Base-by-base conservation (phyloP, 345 rosid species). In the Citrus inodora region DNA sequence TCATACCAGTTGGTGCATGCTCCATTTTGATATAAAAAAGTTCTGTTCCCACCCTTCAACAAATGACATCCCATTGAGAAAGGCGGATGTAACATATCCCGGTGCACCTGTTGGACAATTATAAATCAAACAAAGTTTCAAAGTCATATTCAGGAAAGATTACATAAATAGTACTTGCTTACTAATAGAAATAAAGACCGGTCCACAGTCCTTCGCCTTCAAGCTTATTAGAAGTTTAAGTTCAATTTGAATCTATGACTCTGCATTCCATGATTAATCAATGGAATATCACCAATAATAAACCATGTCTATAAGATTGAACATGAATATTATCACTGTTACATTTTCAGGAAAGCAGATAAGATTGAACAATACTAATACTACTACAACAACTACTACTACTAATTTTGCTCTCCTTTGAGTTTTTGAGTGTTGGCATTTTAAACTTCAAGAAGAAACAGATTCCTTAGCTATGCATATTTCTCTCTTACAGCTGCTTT, bases 41-140 rank as follows among this genome's bases (percentile, higher is more conserved):
- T 93, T 95, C 79, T 93, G 98, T 51, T 95, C 96, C 99, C 99
- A 95, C 51, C 99, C 99, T 75, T 95, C 93, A 67, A 93, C 99
- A 84, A 95, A 95, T 13, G 98, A 95, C 96, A 88, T 88, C 78
- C 99, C 99, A 71, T 93, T 95, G n/a, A 95, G 87, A 83, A 95
- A 87, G 58, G 97, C 83, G 2, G 98, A 95, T 40, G 92, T 61
- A 75, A 95, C 73, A 74, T 92, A 95, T 68, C 97, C 98, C 40
- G 98, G 99, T 68, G 98, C 98, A 83, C 99, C 99, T 95, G 89
- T 81, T 42, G 30, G 63, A 78, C 9, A 60, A 61, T 66, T 42
- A 73, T 40, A 19, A 28, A 77, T 28, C 35, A 65, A 66, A 67
- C 35, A 9, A 24, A 59, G 61, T 48, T 42, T 28, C 62, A 46